A percentile compares a stretch with the other conserved stretches of the same genome.
phyloP scores from a whole-genome alignment of 2,329 filamentous ascomycete species.

The Dactylonectria macrodidyma region DNA sequence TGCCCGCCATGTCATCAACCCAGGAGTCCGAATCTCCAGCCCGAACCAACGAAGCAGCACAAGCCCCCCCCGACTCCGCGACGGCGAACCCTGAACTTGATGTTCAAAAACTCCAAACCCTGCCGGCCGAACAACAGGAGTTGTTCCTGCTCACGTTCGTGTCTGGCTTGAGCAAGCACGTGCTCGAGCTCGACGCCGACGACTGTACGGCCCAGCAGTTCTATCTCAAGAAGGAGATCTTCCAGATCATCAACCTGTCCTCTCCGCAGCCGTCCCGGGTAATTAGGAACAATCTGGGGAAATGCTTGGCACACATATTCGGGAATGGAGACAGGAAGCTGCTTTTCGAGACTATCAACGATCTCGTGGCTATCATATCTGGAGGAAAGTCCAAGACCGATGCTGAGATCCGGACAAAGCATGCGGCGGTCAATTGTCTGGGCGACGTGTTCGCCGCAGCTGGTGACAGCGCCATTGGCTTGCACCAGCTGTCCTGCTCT shows the following conservation, averaged over 20 bases:
- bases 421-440: constrained; percentile 89
- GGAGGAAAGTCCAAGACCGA: constrained; percentile 82
- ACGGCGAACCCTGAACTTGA: constrained; percentile 84
- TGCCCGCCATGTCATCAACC: constrained; percentile 54
- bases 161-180: constrained; percentile 85
- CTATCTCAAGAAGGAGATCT: constrained; percentile 92
- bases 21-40: constrained; percentile 54
- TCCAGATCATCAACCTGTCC: constrained; percentile 90
- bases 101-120: constrained; percentile 86
- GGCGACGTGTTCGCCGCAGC: constrained; percentile 93
- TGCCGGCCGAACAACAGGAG: constrained; percentile 95
- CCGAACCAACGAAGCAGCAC: constrained; percentile 48
- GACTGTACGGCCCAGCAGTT: constrained; percentile 91
- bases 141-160: constrained; percentile 93
- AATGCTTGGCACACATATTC: constrained; percentile 87
- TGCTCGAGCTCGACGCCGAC: constrained; percentile 80
- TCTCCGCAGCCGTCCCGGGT: constrained; percentile 89
- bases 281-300: constrained; percentile 89
- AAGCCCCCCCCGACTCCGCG: constrained; percentile 56
- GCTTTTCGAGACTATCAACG: constrained; percentile 94
- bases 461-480: constrained; percentile 90
- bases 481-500: constrained; percentile 82
- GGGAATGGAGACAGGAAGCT: constrained; percentile 89
- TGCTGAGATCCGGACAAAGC: constrained; percentile 82
- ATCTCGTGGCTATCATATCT: constrained; percentile 81